Percentiles rank a stretch among this genome's conserved stretches.
Evolutionary conservation across 306 rosid genomes (phyloP).

Genomic region (Gynostemma pentaphyllum): DNA sequence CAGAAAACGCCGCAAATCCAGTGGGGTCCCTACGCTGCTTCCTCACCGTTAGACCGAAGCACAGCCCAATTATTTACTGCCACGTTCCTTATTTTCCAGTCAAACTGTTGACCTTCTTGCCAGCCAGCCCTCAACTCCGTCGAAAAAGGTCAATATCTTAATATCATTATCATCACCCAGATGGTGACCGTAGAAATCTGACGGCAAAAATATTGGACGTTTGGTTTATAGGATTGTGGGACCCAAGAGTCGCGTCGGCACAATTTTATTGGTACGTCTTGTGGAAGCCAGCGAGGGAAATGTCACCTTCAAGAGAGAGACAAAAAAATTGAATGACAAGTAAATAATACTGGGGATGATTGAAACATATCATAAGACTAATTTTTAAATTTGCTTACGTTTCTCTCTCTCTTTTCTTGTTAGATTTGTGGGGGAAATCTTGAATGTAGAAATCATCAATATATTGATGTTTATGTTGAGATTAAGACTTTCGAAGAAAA

Average conservation of each 20-base stretch:
- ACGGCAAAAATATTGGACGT: not conserved
- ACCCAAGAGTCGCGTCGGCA: conserved; percentile 19
- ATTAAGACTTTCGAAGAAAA: too few relatives aligned
- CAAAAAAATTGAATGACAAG: not conserved
- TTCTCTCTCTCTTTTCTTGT: not conserved
- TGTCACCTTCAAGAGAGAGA: not conserved
- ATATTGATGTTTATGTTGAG: too few relatives aligned
- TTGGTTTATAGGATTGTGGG: too few relatives aligned
- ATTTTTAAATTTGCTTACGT: not conserved
- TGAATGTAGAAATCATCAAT: too few relatives aligned
- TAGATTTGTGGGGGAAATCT: not conserved
- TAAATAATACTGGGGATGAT: not conserved
- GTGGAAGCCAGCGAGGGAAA: conserved; percentile 5
- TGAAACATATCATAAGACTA: not conserved
- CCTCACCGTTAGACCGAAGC: not conserved
- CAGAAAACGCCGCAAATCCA: conserved; percentile 13
- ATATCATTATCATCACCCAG: not conserved
- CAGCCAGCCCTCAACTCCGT: not conserved
- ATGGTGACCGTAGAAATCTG: conserved; percentile 1
- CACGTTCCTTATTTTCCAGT: not conserved
- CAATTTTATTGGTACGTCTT: conserved; percentile 2
- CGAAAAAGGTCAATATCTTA: not conserved
- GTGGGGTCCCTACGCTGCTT: conserved; percentile 6
- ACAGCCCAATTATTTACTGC: conserved; percentile 8
- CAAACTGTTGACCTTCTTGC: not conserved